Conservation (phyloP, 2,329 filamentous ascomycete species). For the Periconia sp. region DNA sequence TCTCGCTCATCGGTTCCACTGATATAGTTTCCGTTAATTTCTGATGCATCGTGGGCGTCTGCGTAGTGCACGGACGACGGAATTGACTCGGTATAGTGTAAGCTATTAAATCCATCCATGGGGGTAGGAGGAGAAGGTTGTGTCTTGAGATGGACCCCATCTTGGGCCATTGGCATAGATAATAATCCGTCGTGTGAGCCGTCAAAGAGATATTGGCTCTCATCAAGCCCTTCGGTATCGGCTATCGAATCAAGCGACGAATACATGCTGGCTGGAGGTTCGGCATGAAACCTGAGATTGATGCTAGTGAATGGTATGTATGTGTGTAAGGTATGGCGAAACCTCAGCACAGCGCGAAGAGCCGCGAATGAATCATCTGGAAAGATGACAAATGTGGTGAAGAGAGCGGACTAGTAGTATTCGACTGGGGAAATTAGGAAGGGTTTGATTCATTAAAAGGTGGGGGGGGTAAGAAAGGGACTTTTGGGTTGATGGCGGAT, state of each 20-base stretch:
- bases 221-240: slow-evolving; percentile 37
- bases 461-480: slow-evolving; percentile 17
- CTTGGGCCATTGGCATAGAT: slow-evolving; percentile 35
- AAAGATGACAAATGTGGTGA: slow-evolving; percentile 12
- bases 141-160: slow-evolving; percentile 36
- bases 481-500: slow-evolving; percentile 12
- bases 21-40: slow-evolving; percentile 34
- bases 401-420: slow-evolving; percentile 14
- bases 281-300: slow-evolving; percentile 28
- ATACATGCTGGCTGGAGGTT: slow-evolving; percentile 35
- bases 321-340: neutral
- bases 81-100: slow-evolving; percentile 44
- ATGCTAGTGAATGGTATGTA: slow-evolving; percentile 7
- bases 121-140: slow-evolving; percentile 24
- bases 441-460: slow-evolving; percentile 32
- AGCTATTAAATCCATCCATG: slow-evolving; percentile 37
- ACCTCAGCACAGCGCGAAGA: slow-evolving; percentile 17
- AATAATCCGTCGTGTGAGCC: slow-evolving; percentile 33
- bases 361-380: slow-evolving; percentile 25
- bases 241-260: slow-evolving; percentile 35
- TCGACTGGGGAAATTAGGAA: slow-evolving; percentile 23
- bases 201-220: slow-evolving; percentile 38
- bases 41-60: slow-evolving; percentile 40
- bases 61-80: slow-evolving; percentile 44
- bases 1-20: slow-evolving; percentile 35